phyloP scores from a whole-genome alignment of 495 filamentous ascomycete genomes.

The Venustampulla echinocandica region DNA sequence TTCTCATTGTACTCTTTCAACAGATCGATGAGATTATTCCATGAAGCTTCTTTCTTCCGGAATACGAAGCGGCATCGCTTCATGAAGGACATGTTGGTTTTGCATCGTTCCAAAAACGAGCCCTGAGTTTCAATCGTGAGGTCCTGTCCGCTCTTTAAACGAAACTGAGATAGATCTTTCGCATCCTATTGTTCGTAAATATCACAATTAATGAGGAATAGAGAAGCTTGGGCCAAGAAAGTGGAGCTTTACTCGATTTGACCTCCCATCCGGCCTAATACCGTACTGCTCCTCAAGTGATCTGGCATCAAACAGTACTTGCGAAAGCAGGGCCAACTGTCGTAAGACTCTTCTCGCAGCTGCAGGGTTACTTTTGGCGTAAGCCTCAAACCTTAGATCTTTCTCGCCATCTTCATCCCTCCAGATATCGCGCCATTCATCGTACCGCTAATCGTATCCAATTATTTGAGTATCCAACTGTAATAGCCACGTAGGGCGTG shows the following conservation, averaged over 20 bases:
- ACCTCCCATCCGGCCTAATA: constrained; percentile 10
- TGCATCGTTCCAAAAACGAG: constrained; percentile 17
- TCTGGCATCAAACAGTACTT: constrained; percentile 17
- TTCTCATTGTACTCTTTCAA: constrained; percentile 19
- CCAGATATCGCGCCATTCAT: constrained; percentile 24
- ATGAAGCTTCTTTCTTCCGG: constrained; percentile 13
- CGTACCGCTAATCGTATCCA: constrained; percentile 13
- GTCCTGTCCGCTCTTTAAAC: constrained; percentile 11
- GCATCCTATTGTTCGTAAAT: too few relatives aligned
- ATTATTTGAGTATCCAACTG: constrained; percentile 7
- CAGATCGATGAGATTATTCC: constrained; percentile 16
- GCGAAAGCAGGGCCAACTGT: constrained; percentile 16
- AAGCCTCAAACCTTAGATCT: constrained; percentile 17
- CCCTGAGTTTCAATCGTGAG: constrained; percentile 16
- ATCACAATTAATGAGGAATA: too few relatives aligned
- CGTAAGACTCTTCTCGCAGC: constrained; percentile 9
- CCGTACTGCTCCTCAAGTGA: constrained; percentile 20
- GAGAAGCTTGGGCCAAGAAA: not conserved
- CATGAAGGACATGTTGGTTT: constrained; percentile 19
- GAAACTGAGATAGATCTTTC: constrained; percentile 18
- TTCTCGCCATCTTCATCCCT: constrained; percentile 15
- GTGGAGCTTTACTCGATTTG: constrained; percentile 11
- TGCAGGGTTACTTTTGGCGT: constrained; percentile 14
- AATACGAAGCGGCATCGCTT: constrained; percentile 19
- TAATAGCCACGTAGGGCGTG: not conserved